phyloP scores from a whole-genome alignment of 805 yeast species.

The Clavispora phyllophila region DNA sequence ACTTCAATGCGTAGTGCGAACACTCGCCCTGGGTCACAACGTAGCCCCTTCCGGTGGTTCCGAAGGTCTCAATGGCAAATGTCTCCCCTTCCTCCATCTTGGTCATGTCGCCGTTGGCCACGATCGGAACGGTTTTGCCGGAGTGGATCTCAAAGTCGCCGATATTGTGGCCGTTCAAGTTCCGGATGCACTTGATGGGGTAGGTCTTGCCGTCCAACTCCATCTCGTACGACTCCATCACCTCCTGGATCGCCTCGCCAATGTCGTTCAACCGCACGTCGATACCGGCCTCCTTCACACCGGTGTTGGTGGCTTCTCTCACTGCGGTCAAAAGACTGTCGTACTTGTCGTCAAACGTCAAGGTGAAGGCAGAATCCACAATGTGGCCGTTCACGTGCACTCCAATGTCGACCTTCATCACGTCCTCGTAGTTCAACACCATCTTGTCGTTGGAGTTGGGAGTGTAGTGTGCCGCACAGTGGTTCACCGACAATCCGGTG shows the following conservation, averaged over 20 bases:
- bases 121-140: constrained; percentile 95
- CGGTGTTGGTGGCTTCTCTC: constrained; percentile 88
- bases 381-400: constrained; percentile 94
- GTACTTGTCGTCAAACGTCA: constrained; percentile 79
- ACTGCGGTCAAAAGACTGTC: constrained; percentile 81
- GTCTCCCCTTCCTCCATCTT: constrained; percentile 99
- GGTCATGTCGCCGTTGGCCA: constrained; percentile 86
- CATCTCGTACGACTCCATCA: constrained; percentile 93
- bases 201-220: constrained; percentile 81
- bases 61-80: constrained; percentile 97
- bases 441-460: constrained; percentile 93
- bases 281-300: constrained; percentile 88
- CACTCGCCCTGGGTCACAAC: constrained; percentile 86
- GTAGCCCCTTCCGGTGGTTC: constrained; percentile 92
- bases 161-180: constrained; percentile 92
- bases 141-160: constrained; percentile 82
- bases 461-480: constrained; percentile 96
- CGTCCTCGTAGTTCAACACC: constrained; percentile 78
- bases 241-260: constrained; percentile 94
- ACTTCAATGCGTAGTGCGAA: constrained; percentile 79
- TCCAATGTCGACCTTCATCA: constrained; percentile 94
- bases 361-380: constrained; percentile 92
- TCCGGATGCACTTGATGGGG: constrained; percentile 85
- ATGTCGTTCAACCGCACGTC: constrained; percentile 93
- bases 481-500: constrained; percentile 90